phyloP scores from a whole-genome alignment of 257 asterid species.

The Solanum tacnaense region DNA sequence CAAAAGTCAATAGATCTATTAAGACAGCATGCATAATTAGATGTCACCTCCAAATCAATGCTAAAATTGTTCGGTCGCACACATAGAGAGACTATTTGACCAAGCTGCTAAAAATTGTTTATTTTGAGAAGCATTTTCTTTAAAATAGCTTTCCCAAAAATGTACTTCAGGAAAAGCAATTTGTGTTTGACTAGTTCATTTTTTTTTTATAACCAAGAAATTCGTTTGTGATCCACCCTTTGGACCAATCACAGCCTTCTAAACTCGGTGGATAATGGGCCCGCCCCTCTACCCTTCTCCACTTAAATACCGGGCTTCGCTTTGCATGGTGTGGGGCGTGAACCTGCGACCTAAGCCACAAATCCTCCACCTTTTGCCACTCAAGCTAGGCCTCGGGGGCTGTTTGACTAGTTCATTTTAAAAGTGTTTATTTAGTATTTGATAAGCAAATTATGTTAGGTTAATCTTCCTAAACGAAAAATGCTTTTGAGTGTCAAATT shows the following conservation, averaged over 20 bases:
- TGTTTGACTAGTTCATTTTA: neutral
- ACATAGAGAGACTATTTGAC: neutral
- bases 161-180: neutral
- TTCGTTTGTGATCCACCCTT: too few species aligned
- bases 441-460: neutral
- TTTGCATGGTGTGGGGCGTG: too few species aligned
- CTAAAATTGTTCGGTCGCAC: neutral
- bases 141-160: neutral
- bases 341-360: too few species aligned
- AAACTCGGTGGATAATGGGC: too few species aligned
- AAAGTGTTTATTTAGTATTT: neutral
- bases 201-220: too few species aligned
- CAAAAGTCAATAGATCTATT: neutral
- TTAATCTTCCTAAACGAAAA: neutral
- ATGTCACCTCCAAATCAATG: neutral
- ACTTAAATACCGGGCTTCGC: too few species aligned
- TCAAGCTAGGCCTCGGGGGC: too few species aligned
- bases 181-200: neutral
- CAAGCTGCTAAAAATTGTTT: neutral
- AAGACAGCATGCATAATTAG: neutral
- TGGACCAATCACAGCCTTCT: too few species aligned
- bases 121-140: too few species aligned
- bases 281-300: too few species aligned
- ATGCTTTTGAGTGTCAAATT: neutral
- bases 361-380: too few species aligned